Percentiles rank a stretch among this genome's conserved stretches.
Evolutionary conservation across 2,329 filamentous ascomycete species (phyloP).

Genomic region (Metarhizium anisopliae): DNA sequence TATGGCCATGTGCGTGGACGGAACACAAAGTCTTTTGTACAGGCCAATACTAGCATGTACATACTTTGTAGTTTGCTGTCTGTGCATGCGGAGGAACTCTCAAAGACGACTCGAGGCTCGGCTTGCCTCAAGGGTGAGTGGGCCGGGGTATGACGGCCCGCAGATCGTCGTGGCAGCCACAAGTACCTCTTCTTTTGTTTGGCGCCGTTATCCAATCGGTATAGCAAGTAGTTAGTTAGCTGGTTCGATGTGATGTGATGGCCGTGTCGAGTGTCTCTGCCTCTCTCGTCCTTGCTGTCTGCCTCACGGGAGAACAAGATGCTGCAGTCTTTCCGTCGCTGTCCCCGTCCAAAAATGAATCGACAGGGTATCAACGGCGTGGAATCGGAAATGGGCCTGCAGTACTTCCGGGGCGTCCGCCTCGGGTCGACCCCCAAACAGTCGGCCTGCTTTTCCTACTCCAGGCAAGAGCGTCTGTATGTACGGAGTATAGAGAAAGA

Average conservation of each 20-base stretch:
- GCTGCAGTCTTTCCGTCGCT: background rate
- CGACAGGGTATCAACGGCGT: background rate
- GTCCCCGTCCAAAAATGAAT: background rate
- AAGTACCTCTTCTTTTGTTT: background rate
- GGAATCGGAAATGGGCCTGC: too few species aligned
- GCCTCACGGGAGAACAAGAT: too few species aligned
- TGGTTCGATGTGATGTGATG: background rate
- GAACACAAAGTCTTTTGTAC: background rate
- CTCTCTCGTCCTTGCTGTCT: too few species aligned
- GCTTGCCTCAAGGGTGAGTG: background rate
- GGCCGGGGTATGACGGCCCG: constrained; percentile 4
- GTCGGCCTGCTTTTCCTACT: background rate
- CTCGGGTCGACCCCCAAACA: background rate
- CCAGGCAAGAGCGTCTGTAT: background rate
- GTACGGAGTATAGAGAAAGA: too few species aligned
- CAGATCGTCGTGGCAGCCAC: background rate
- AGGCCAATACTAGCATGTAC: background rate
- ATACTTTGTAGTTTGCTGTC: background rate
- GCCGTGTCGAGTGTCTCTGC: too few species aligned
- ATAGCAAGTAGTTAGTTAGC: background rate
- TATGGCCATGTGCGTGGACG: background rate
- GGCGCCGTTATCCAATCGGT: background rate
- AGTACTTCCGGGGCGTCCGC: background rate
- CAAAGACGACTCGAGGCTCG: background rate
- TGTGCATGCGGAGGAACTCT: background rate